Conservation (phyloP, 164 flowering plant species). For the Kalanchoe fedtschenkoi region DNA sequence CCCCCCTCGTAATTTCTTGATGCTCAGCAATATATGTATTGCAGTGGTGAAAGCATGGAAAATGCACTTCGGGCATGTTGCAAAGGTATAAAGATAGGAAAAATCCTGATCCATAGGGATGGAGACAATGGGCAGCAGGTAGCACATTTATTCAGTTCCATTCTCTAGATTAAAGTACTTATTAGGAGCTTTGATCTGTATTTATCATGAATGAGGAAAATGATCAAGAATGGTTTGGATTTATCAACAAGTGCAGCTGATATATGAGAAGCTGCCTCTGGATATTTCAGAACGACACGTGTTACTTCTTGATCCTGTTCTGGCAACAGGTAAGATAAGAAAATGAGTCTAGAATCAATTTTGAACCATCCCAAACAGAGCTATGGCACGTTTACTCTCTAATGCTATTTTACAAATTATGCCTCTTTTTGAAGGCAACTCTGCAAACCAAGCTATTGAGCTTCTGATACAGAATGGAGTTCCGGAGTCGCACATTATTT, state of each 20-base stretch:
- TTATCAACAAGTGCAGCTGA: conserved; percentile 39
- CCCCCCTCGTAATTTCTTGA: no score
- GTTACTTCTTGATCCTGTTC: conserved; percentile 89
- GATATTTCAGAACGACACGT: conserved; percentile 94
- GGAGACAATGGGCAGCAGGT: conserved; percentile 98
- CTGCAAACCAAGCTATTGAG: conserved; percentile 87
- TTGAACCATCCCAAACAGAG: neutral
- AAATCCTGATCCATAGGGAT: conserved; percentile 90
- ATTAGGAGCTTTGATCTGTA: neutral
- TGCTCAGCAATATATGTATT: neutral
- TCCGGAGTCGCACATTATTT: conserved; percentile 10
- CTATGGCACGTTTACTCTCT: neutral
- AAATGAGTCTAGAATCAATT: neutral
- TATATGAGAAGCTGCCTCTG: conserved; percentile 80
- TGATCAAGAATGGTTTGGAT: neutral
- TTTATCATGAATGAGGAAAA: conserved; percentile 54
- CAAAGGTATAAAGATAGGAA: conserved; percentile 97
- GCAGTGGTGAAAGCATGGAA: conserved; percentile 99
- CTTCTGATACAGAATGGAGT: conserved; percentile 88
- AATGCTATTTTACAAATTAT: neutral
- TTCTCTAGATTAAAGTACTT: conserved; percentile 8
- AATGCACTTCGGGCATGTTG: conserved; percentile 97
- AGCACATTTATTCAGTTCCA: neutral
- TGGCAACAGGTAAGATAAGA: conserved; percentile 66
- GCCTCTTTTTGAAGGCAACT: conserved; percentile 48